Base-by-base conservation (phyloP, 306 rosid species). In the Psophocarpus tetragonolobus region DNA sequence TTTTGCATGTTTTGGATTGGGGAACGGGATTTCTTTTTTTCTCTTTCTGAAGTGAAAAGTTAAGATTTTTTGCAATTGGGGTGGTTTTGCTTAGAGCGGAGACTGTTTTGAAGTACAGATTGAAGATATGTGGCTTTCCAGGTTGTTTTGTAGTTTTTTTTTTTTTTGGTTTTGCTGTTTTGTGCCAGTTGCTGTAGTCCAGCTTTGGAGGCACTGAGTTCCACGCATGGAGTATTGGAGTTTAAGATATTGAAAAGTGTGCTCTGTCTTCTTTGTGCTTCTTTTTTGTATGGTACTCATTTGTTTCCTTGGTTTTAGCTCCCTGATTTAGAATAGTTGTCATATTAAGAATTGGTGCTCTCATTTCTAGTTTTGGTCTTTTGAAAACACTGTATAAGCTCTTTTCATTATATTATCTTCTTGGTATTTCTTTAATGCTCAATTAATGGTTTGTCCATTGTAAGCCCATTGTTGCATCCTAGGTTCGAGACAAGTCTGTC, bases 181-280 rank as follows among this genome's bases (percentile, higher is more conserved):
- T 61, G 30, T 79, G 57, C 10, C 63, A 12, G 38, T 53, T 41
- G 11, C 20, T 14, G n/a, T 11, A 17, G 0, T 73, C 70, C 20
- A 30, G 17, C 62, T 79, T 75, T 47, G 47, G 77, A 45, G 72
- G 41, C 33, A 23, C 69, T 17, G 64, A 47, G 58, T 32, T 78
- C 63, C 81, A 39, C 48, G 71, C 36, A 60, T 77, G 62, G 56
- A 57, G 39, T 6, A 32, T 61, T 61, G 45, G 54, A 58, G 27
- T 64, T 57, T 48, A 30, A 23, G 29, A 39, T 67, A 73, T 60
- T 81, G 72, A 53, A 41, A 58, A 36, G 35, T 66, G 39, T 61
- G 82, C 32, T 71, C 32, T 29, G 4, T 47, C 29, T 48, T 54
- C 27, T 9, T 65, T 18, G 30, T 66, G 36, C 44, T 63, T 79